phyloP scores from a whole-genome alignment of 768 basidiomycete species.

The Gloeostereum incarnatum region DNA sequence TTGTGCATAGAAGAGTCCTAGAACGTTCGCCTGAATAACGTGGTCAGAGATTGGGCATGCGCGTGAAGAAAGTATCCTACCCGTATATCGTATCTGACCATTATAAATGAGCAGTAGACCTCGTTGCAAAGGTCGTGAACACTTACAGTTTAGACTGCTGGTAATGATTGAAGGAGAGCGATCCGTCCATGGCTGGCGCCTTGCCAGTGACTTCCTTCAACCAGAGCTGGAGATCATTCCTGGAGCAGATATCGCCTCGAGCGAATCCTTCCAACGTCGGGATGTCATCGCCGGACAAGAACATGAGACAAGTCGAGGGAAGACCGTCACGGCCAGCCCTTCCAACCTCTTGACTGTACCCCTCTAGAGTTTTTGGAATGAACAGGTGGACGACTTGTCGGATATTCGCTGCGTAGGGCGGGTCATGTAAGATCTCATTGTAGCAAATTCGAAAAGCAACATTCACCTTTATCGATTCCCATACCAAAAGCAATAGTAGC shows the following conservation, averaged over 20 bases:
- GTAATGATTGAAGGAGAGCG: slow-evolving; percentile 30
- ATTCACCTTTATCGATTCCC: slow-evolving; percentile 36
- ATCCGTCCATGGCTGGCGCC: slow-evolving; percentile 22
- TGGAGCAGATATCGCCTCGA: slow-evolving; percentile 36
- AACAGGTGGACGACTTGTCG: slow-evolving; percentile 27
- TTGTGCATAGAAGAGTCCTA: slow-evolving; percentile 34
- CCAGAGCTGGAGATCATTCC: slow-evolving; percentile 28
- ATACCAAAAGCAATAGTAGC: slow-evolving; percentile 39
- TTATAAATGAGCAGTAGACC: not conserved
- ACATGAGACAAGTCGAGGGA: slow-evolving; percentile 34
- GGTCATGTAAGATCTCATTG: slow-evolving; percentile 15
- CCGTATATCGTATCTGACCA: slow-evolving; percentile 25
- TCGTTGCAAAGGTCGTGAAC: not conserved
- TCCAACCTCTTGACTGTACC: slow-evolving; percentile 36
- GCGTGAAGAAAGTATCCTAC: no score
- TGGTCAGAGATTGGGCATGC: not conserved
- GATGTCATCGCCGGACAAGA: slow-evolving; percentile 31
- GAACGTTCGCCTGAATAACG: slow-evolving; percentile 23
- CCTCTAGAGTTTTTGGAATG: slow-evolving; percentile 37
- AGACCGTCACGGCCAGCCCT: slow-evolving; percentile 32
- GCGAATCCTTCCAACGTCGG: slow-evolving; percentile 38
- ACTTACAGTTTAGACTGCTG: slow-evolving; percentile 28
- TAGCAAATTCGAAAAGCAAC: slow-evolving; percentile 24
- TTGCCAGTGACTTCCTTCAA: slow-evolving; percentile 27
- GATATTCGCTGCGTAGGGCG: no score